phyloP scores from a whole-genome alignment of 352 stramenopile species.

The Phytophthora kernoviae region DNA sequence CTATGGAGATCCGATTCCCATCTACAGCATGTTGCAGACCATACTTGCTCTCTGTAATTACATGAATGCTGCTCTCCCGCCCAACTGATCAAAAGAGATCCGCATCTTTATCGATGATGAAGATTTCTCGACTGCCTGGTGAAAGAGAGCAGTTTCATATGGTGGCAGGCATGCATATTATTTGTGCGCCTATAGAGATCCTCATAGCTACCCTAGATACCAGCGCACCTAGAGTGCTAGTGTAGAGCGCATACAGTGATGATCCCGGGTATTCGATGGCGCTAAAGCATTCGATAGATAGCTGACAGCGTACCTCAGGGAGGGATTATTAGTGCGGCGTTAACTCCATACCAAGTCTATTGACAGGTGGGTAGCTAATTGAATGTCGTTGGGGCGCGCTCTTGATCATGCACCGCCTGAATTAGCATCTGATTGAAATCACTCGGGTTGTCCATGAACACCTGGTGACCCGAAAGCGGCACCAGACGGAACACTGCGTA shows the following conservation, averaged over 20 bases:
- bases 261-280: no score
- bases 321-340: constrained; percentile 15
- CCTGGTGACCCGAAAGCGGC: constrained; percentile 70
- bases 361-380: constrained; percentile 15
- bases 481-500: constrained; percentile 76
- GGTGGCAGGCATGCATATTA: constrained; percentile 5
- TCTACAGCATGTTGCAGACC: constrained; percentile 17
- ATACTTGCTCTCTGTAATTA: constrained; percentile 9
- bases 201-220: no score
- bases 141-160: constrained; percentile 16
- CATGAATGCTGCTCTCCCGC: constrained; percentile 25
- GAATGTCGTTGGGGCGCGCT: constrained; percentile 37
- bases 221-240: no score
- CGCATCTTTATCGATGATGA: constrained; percentile 14
- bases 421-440: constrained; percentile 81
- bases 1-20: constrained; percentile 6
- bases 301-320: no score
- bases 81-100: constrained; percentile 22
- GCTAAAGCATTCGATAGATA: no score
- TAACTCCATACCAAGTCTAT: constrained; percentile 21
- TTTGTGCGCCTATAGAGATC: no score
- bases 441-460: constrained; percentile 86
- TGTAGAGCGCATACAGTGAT: no score
- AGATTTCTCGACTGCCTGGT: background rate
- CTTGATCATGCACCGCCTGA: constrained; percentile 68